Evolutionary conservation across 495 filamentous ascomycete genomes (phyloP).

Genomic region (Xylaria castorea): DNA sequence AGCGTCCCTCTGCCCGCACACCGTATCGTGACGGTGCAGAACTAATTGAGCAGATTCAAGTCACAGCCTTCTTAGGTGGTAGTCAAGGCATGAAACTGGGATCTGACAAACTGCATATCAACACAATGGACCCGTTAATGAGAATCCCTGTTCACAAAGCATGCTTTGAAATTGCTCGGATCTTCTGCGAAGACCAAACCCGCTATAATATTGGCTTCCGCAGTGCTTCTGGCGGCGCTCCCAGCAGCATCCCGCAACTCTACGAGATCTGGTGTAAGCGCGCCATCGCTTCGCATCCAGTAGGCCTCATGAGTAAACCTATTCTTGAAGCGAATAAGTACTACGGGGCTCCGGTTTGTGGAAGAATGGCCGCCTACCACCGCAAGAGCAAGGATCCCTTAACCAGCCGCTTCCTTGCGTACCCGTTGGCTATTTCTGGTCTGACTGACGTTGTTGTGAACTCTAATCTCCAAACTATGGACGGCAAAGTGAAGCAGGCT

Average conservation of each 20-base stretch:
- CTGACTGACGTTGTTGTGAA: neutral
- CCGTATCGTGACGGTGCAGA: neutral
- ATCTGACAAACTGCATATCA: neutral
- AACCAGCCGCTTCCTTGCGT: neutral
- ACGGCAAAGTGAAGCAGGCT: neutral
- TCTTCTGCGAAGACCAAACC: slow-evolving; percentile 28
- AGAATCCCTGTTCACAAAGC: slow-evolving; percentile 29
- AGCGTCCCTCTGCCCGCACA: neutral
- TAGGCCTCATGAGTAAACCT: neutral
- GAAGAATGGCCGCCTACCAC: neutral
- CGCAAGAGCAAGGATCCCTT: neutral
- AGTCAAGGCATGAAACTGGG: neutral
- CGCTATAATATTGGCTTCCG: slow-evolving; percentile 24
- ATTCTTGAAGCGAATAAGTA: slow-evolving; percentile 14
- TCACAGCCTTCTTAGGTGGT: neutral
- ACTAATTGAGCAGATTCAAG: neutral
- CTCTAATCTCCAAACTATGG: slow-evolving; percentile 8
- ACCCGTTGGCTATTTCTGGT: neutral
- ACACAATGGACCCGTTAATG: slow-evolving; percentile 28
- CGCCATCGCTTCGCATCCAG: slow-evolving; percentile 14
- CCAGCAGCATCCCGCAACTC: slow-evolving; percentile 29
- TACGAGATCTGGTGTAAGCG: slow-evolving; percentile 39
- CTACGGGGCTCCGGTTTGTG: neutral
- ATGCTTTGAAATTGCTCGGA: slow-evolving; percentile 22
- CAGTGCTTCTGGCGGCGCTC: slow-evolving; percentile 4